A percentile compares a stretch with the other conserved stretches of the same genome.
These are phyloP conservation scores for Malassezia slooffiae DNA, from an alignment of 1,284 basidiomycete genomes.

Conservation along the genomic window DNA sequence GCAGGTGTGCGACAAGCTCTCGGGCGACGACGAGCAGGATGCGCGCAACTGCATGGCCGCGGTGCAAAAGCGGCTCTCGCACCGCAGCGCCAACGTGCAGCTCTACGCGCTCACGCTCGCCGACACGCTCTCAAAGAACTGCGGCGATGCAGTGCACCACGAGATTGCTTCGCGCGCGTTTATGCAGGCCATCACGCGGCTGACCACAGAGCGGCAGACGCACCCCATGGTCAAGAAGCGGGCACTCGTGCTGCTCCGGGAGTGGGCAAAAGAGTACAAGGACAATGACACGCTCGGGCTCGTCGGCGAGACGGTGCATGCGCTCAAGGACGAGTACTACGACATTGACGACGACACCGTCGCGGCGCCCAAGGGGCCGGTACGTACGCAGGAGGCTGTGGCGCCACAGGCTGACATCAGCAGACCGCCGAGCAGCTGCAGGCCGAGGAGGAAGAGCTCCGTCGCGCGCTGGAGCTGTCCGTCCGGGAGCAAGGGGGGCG, in stretches of 20 bases:
- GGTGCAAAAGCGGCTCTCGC: constrained; percentile 76
- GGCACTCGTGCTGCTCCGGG: constrained; percentile 61
- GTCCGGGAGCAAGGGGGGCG: constrained; percentile 30
- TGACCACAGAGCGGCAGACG: constrained; percentile 81
- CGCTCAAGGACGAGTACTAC: constrained; percentile 59
- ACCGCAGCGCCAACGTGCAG: constrained; percentile 93
- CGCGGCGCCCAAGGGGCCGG: constrained; percentile 6
- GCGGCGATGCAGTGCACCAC: constrained; percentile 64
- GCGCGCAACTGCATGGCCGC: constrained; percentile 75
- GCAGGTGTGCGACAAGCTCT: constrained; percentile 91
- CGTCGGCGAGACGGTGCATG: constrained; percentile 80
- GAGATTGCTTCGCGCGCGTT: constrained; percentile 84
- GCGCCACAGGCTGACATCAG: background rate
- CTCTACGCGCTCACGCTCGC: constrained; percentile 65
- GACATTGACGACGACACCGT: constrained; percentile 19
- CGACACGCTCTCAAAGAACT: constrained; percentile 64
- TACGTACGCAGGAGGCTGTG: too few species aligned
- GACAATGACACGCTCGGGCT: constrained; percentile 69
- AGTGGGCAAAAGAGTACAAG: constrained; percentile 69
- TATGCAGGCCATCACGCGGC: constrained; percentile 71
- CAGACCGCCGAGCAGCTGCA: constrained; percentile 30
- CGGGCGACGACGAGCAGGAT: constrained; percentile 63
- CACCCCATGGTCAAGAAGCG: constrained; percentile 76
- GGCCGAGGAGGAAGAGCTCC: constrained; percentile 43
- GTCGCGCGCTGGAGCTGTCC: constrained; percentile 38